phyloP scores from a whole-genome alignment of 2,329 filamentous ascomycete species.

The Diplodia mutila region DNA sequence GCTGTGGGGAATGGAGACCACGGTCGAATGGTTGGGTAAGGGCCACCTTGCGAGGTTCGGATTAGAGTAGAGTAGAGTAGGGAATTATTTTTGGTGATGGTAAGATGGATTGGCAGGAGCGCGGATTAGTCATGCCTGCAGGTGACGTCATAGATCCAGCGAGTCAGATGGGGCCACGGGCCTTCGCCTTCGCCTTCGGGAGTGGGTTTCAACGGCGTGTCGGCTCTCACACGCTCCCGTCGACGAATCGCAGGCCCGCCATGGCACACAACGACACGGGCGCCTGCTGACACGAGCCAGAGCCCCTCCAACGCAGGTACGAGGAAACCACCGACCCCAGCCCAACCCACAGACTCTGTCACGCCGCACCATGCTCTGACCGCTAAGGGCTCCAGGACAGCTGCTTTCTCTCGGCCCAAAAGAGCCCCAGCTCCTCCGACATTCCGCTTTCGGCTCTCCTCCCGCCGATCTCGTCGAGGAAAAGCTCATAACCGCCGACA shows the following conservation, averaged over 20 bases:
- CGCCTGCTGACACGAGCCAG: conserved; percentile 7
- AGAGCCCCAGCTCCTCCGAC: background rate
- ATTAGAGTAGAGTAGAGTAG: background rate
- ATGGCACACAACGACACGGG: background rate
- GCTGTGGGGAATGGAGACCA: conserved; percentile 27
- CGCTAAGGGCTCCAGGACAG: background rate
- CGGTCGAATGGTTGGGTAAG: conserved; percentile 27
- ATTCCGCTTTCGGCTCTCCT: background rate
- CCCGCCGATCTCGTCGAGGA: background rate
- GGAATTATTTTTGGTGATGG: background rate
- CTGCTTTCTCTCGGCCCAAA: background rate
- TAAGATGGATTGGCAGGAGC: no score
- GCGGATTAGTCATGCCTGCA: background rate
- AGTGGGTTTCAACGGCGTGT: background rate
- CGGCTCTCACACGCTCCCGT: background rate
- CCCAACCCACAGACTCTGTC: conserved; percentile 1
- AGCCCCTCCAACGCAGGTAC: conserved; percentile 6
- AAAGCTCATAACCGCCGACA: background rate
- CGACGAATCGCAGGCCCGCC: conserved; percentile 1
- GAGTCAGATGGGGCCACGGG: background rate
- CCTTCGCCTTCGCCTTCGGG: no score
- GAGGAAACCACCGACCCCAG: background rate
- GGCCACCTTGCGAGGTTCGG: background rate
- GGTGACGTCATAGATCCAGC: background rate
- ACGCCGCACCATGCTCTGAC: conserved; percentile 13